Evolutionary conservation across 2,329 filamentous ascomycete species (phyloP).

Genomic region (Pestalotiopsis sp.): DNA sequence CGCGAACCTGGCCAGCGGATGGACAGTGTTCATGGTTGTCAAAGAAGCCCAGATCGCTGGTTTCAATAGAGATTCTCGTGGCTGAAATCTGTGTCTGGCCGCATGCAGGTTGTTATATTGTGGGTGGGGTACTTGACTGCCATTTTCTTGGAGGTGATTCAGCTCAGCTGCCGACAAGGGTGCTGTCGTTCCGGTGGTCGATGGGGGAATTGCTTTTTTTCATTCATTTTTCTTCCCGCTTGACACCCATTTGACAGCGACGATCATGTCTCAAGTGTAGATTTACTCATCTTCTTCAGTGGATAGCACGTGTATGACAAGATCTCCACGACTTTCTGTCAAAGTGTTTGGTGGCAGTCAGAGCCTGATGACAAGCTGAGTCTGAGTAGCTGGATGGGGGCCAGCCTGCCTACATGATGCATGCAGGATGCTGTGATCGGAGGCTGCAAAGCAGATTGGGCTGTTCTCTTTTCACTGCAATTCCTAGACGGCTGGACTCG

Average conservation of each 20-base stretch:
- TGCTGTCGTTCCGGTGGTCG: not conserved
- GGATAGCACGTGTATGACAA: not conserved
- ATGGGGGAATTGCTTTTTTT: not conserved
- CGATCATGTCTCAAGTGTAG: not conserved
- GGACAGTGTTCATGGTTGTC: too few relatives aligned
- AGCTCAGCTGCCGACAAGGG: not conserved
- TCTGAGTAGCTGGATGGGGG: too few relatives aligned
- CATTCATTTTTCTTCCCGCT: not conserved
- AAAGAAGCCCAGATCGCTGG: too few relatives aligned
- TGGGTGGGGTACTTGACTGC: not conserved
- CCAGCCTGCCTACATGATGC: too few relatives aligned
- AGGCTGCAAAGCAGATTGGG: too few relatives aligned
- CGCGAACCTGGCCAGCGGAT: not conserved
- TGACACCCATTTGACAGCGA: not conserved
- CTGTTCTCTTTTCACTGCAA: too few relatives aligned
- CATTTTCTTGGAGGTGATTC: not conserved
- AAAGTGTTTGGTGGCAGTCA: not conserved
- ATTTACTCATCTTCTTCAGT: not conserved
- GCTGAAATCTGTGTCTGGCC: too few relatives aligned
- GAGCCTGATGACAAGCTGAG: too few relatives aligned
- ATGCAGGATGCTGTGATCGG: too few relatives aligned
- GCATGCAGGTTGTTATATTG: too few relatives aligned
- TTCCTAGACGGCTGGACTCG: too few relatives aligned
- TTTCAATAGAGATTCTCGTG: too few relatives aligned
- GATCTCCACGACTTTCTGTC: not conserved